Evolutionary conservation across 1,139 yeast genomes (phyloP).

Genomic region (Geotrichum reessii): DNA sequence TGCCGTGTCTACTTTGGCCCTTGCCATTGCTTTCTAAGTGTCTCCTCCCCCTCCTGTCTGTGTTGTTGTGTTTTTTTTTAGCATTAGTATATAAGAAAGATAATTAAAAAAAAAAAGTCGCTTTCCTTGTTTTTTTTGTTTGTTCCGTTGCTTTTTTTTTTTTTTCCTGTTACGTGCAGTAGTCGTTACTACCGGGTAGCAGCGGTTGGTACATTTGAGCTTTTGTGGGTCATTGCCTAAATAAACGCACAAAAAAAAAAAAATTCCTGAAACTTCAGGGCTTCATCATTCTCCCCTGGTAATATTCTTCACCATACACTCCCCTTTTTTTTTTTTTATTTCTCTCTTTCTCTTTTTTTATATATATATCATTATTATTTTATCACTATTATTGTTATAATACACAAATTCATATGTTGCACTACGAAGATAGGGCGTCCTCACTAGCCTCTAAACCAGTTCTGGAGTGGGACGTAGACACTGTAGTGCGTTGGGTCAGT

Average conservation of each 20-base stretch:
- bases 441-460: slow-evolving; percentile 11
- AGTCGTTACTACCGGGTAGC: background rate
- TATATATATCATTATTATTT: background rate
- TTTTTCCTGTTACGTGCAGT: too few species aligned
- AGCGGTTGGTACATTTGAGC: background rate
- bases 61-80: background rate
- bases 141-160: background rate
- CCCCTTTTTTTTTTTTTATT: slow-evolving; percentile 1
- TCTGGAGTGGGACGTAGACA: slow-evolving; percentile 30
- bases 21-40: slow-evolving; percentile 25
- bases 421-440: slow-evolving; percentile 9
- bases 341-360: background rate
- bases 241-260: background rate
- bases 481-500: slow-evolving; percentile 30
- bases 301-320: too few species aligned
- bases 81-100: slow-evolving; percentile 1
- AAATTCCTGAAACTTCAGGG: background rate
- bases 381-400: background rate
- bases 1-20: slow-evolving; percentile 53
- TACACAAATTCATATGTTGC: background rate
- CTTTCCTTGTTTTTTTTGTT: background rate
- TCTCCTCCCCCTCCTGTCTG: background rate
- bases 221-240: background rate
- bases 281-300: background rate
- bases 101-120: background rate